Evolutionary conservation across 2,329 filamentous ascomycete species (phyloP).

Genomic region (Clonostachys rhizophaga): DNA sequence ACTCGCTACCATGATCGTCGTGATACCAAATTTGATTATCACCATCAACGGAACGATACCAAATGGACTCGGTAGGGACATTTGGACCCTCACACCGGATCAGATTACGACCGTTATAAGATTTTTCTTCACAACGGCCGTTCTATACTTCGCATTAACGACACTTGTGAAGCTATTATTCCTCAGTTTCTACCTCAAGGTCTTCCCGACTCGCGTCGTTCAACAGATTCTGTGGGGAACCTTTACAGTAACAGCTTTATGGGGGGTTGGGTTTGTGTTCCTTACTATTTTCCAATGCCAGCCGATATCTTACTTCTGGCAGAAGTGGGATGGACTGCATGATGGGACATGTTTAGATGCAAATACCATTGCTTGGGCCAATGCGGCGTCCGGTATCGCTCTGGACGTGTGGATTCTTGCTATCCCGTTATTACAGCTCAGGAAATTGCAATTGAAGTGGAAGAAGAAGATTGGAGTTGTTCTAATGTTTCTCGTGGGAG

Average conservation of each 20-base stretch:
- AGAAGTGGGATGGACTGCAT: conserved; percentile 42
- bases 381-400: conserved; percentile 44
- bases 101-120: conserved; percentile 36
- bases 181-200: conserved; percentile 49
- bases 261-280: conserved; percentile 35
- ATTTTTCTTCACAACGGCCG: conserved; percentile 34
- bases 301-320: conserved; percentile 49
- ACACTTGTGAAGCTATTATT: conserved; percentile 45
- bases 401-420: conserved; percentile 47
- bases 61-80: conserved; percentile 42
- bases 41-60: conserved; percentile 19
- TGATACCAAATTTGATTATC: conserved; percentile 16
- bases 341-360: conserved; percentile 42
- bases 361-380: conserved; percentile 43
- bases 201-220: conserved; percentile 38
- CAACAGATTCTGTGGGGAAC: conserved; percentile 35
- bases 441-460: conserved; percentile 33
- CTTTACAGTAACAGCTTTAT: conserved; percentile 28
- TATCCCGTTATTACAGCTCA: conserved; percentile 41
- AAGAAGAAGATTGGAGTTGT: conserved; percentile 41
- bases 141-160: conserved; percentile 39
- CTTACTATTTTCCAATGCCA: conserved; percentile 43
- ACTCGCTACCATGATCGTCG: conserved; percentile 2
- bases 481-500: conserved; percentile 45
- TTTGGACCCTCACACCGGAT: conserved; percentile 39